phyloP scores from a whole-genome alignment of 768 basidiomycete species.

The Tulasnella sp. region DNA sequence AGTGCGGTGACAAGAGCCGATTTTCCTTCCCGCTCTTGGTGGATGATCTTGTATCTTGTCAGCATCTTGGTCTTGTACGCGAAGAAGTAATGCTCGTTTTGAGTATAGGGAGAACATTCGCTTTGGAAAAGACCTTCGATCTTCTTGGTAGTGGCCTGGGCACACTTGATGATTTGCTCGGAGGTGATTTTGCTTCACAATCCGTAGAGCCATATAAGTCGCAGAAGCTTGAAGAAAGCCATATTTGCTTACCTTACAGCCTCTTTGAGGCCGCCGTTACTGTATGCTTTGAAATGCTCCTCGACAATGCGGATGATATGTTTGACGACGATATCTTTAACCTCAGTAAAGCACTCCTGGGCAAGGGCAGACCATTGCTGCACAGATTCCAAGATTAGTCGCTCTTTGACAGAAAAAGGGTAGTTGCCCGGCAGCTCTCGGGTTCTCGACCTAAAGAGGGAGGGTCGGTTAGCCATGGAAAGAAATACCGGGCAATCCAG shows the following conservation, averaged over 20 bases:
- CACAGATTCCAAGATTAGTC: constrained; percentile 11
- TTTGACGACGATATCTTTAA: not conserved
- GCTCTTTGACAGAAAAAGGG: constrained; percentile 50
- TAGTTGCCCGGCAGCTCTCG: constrained; percentile 66
- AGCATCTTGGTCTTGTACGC: not conserved
- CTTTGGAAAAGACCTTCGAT: constrained; percentile 10
- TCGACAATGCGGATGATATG: not conserved
- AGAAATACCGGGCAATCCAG: not conserved
- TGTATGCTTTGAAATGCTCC: constrained; percentile 2
- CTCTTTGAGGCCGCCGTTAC: constrained; percentile 6
- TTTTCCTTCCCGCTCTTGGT: not conserved
- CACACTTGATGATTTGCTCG: constrained; percentile 7
- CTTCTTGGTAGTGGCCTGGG: constrained; percentile 25
- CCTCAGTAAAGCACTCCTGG: not conserved
- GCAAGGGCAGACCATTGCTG: not conserved
- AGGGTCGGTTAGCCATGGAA: not conserved
- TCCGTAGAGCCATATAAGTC: no score
- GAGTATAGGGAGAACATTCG: constrained; percentile 11
- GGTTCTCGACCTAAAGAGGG: constrained; percentile 53
- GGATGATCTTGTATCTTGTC: not conserved
- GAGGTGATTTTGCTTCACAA: not conserved
- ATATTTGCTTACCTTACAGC: not conserved
- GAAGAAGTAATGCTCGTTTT: constrained; percentile 20
- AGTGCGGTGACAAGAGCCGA: not conserved
- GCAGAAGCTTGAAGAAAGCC: no score